Conservation (phyloP, 495 filamentous ascomycete species). For the Tuber melanosporum region DNA sequence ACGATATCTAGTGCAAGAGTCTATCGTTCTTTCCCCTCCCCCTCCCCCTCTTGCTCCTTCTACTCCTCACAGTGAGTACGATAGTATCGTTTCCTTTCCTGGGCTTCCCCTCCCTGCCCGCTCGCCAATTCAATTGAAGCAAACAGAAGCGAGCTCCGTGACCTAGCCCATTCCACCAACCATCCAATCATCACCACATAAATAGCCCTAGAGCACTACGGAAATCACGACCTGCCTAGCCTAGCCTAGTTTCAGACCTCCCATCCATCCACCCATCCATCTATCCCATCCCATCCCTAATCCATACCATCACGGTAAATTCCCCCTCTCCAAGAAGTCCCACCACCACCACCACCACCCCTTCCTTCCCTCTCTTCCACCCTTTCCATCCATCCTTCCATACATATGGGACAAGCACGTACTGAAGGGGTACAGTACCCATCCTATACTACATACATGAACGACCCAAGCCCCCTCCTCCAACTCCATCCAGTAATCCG, state of each 20-base stretch:
- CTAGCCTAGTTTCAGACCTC: background rate
- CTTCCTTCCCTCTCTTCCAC: background rate
- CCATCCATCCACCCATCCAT: conserved; percentile 1
- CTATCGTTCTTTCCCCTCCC: background rate
- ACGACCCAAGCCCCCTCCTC: background rate
- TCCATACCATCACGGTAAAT: background rate
- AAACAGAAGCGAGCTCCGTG: conserved; percentile 2
- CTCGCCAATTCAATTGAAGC: background rate
- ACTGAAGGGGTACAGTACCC: background rate
- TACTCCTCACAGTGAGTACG: background rate
- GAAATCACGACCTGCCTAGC: background rate
- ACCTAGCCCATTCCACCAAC: background rate
- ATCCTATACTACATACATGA: background rate
- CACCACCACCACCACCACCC: background rate
- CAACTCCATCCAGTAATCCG: conserved; percentile 1
- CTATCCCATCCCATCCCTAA: background rate
- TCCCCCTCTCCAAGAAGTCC: background rate
- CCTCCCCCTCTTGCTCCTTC: background rate
- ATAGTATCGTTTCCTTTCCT: background rate
- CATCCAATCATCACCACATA: background rate
- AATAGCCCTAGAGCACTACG: background rate
- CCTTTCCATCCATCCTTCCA: background rate
- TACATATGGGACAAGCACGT: conserved; percentile 1
- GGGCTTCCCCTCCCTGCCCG: background rate
- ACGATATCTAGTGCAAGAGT: background rate